These are phyloP conservation scores for Venustampulla echinocandica DNA, from an alignment of 495 filamentous ascomycete genomes.

Conservation along the genomic window DNA sequence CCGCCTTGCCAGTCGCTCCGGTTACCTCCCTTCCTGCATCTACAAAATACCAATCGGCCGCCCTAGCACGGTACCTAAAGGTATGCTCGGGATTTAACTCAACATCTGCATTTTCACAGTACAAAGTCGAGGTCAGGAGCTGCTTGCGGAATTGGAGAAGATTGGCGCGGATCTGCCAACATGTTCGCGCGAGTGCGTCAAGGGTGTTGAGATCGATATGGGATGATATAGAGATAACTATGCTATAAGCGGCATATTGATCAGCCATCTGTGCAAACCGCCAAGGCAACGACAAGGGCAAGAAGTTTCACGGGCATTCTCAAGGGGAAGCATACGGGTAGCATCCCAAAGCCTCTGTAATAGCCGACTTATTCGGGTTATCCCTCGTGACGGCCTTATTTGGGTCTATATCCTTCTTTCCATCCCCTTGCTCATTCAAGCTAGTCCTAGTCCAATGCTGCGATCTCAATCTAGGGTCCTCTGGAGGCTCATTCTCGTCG, in stretches of 20 bases:
- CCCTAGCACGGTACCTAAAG: slow-evolving; percentile 40
- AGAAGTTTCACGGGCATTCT: background rate
- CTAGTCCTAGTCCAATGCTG: slow-evolving; percentile 1
- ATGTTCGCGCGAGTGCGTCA: slow-evolving; percentile 68
- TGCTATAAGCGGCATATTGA: slow-evolving; percentile 38
- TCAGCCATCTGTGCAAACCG: slow-evolving; percentile 1
- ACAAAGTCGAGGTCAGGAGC: slow-evolving; percentile 63
- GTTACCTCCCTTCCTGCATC: slow-evolving; percentile 26
- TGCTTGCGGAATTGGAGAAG: slow-evolving; percentile 66
- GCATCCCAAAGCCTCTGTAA: slow-evolving; percentile 73
- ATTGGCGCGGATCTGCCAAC: slow-evolving; percentile 66
- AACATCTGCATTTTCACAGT: slow-evolving; percentile 60
- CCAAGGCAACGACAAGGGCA: background rate
- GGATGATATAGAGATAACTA: slow-evolving; percentile 64
- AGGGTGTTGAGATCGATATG: slow-evolving; percentile 78
- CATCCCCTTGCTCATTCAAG: no score
- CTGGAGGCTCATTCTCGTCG: slow-evolving; percentile 34
- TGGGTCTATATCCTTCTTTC: slow-evolving; percentile 10
- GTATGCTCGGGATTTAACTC: slow-evolving; percentile 36
- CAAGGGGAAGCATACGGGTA: slow-evolving; percentile 61
- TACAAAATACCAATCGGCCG: slow-evolving; percentile 44
- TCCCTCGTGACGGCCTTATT: slow-evolving; percentile 31
- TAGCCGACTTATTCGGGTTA: slow-evolving; percentile 58
- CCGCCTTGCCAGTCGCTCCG: slow-evolving; percentile 46
- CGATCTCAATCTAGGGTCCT: slow-evolving; percentile 7